A percentile compares a stretch with the other conserved stretches of the same genome.
These are phyloP conservation scores for Aspergillus tanneri DNA, from an alignment of 2,329 filamentous ascomycete species.

Conservation along the genomic window DNA sequence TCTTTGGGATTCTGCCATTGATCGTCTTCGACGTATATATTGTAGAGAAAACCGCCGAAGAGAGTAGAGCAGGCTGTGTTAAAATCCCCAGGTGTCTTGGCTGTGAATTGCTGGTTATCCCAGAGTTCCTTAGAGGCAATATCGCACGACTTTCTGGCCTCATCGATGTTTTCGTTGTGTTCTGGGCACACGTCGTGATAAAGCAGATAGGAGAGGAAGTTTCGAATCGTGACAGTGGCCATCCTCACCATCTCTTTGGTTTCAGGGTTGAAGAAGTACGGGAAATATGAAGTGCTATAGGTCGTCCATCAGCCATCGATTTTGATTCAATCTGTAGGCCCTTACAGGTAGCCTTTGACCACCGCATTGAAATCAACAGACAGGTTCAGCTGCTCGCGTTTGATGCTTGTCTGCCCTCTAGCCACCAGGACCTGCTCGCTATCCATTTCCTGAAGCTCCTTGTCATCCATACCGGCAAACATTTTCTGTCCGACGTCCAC, in stretches of 20 bases:
- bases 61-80: slow-evolving; percentile 72
- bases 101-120: slow-evolving; percentile 53
- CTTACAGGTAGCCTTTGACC: slow-evolving; percentile 74
- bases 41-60: slow-evolving; percentile 58
- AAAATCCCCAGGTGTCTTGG: slow-evolving; percentile 70
- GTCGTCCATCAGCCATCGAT: slow-evolving; percentile 12
- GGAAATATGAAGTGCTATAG: slow-evolving; percentile 56
- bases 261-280: slow-evolving; percentile 57
- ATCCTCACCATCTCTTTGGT: slow-evolving; percentile 54
- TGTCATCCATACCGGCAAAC: slow-evolving; percentile 63
- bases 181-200: slow-evolving; percentile 86
- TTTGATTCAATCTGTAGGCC: slow-evolving; percentile 14
- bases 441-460: slow-evolving; percentile 62
- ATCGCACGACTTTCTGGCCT: slow-evolving; percentile 66
- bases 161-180: slow-evolving; percentile 64
- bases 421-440: slow-evolving; percentile 64
- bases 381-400: slow-evolving; percentile 64
- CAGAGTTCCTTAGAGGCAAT: slow-evolving; percentile 66
- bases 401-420: slow-evolving; percentile 51
- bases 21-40: slow-evolving; percentile 41
- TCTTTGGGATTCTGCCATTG: slow-evolving; percentile 42
- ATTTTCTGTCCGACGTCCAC: slow-evolving; percentile 62
- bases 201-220: slow-evolving; percentile 85
- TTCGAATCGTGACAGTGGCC: slow-evolving; percentile 68
- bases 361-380: slow-evolving; percentile 77